These are phyloP conservation scores for Phytopythium ostracodes DNA, from an alignment of 352 stramenopile genomes.

Conservation along the genomic window DNA sequence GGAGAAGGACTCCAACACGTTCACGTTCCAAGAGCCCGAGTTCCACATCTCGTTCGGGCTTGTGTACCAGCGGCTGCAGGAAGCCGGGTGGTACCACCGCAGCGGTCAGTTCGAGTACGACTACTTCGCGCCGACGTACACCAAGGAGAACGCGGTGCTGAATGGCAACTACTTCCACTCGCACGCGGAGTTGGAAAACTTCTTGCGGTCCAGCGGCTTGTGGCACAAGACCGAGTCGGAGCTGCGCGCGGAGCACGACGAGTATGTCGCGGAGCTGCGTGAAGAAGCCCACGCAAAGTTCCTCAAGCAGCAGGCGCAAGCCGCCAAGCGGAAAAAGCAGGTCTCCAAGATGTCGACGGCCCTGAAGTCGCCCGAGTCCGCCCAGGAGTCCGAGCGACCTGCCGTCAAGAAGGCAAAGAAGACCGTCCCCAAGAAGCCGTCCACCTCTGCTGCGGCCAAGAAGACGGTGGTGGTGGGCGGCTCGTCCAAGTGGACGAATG, in stretches of 20 bases:
- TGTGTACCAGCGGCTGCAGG: conserved; percentile 57
- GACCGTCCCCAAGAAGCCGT: not conserved
- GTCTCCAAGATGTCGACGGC: not conserved
- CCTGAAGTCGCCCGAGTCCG: conserved; percentile 8
- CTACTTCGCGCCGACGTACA: conserved; percentile 75
- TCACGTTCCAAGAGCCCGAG: conserved; percentile 47
- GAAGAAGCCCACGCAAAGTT: conserved; percentile 37
- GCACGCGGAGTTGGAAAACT: conserved; percentile 47
- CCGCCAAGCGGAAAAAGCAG: conserved; percentile 10
- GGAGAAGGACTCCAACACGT: conserved; percentile 22
- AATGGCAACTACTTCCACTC: conserved; percentile 72
- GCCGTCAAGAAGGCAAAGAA: conserved; percentile 18
- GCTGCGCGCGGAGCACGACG: conserved; percentile 47
- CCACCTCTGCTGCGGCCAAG: not conserved
- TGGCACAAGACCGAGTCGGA: conserved; percentile 58
- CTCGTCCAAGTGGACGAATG: not conserved
- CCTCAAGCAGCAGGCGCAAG: conserved; percentile 24
- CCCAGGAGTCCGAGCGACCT: conserved; percentile 2
- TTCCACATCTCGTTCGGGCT: conserved; percentile 70
- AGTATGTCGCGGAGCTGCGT: conserved; percentile 48
- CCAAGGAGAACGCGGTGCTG: conserved; percentile 38
- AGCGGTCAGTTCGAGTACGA: conserved; percentile 71
- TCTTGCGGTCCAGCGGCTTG: conserved; percentile 47
- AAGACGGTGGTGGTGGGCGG: not conserved
- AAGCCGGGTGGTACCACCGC: conserved; percentile 54